A percentile compares a stretch with the other conserved stretches of the same genome.
Evolutionary conservation across 2,329 filamentous ascomycete genomes (phyloP).

Genomic region (Cordyceps cicadae): DNA sequence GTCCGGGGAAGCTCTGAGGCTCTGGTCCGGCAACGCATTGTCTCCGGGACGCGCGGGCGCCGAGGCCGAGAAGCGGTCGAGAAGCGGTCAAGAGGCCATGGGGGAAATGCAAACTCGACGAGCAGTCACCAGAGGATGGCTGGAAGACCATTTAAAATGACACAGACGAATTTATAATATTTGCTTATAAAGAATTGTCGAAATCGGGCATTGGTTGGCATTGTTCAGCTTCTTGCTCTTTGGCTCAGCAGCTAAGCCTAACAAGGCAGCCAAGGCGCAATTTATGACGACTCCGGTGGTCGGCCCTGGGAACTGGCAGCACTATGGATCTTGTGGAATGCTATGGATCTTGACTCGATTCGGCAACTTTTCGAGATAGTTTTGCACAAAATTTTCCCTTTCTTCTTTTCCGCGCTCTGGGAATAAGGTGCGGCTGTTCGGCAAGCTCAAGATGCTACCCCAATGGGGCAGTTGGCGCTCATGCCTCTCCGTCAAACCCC

Average conservation of each 20-base stretch:
- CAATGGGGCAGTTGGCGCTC: constrained; percentile 7
- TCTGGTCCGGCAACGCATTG: neutral
- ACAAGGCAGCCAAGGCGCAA: constrained; percentile 11
- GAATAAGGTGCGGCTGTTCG: neutral
- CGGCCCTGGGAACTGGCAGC: neutral
- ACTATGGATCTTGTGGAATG: neutral
- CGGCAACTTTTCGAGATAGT: constrained; percentile 8
- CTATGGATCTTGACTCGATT: constrained; percentile 7
- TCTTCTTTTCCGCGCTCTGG: neutral
- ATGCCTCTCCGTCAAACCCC: neutral
- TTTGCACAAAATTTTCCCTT: neutral
- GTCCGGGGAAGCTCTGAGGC: neutral
- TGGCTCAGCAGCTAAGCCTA: neutral
- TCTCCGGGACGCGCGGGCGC: neutral
- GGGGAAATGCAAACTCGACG: neutral
- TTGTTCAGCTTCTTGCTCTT: neutral
- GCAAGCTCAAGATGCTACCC: neutral
- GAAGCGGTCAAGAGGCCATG: neutral
- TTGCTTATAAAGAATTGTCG: neutral
- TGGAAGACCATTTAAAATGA: neutral
- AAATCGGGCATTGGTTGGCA: neutral
- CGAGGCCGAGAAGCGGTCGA: neutral
- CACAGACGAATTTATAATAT: neutral
- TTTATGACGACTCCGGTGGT: neutral
- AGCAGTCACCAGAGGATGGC: no score